Conservation (phyloP, 1,284 basidiomycete genomes). For the Trametes pubescens region DNA sequence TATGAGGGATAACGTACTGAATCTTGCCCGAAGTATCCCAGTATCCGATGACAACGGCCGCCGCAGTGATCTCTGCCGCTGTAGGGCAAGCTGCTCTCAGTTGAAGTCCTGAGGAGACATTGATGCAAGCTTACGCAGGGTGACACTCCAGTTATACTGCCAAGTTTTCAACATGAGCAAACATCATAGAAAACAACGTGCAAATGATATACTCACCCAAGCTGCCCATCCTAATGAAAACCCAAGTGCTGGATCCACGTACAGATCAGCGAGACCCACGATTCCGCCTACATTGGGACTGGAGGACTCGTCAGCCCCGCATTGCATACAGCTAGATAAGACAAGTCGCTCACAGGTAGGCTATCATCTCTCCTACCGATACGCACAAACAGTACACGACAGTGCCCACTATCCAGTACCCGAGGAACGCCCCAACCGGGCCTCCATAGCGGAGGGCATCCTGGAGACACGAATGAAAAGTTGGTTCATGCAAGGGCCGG, state of each 20-base stretch:
- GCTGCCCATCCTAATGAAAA: constrained; percentile 45
- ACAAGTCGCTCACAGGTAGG: constrained; percentile 37
- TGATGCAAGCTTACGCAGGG: constrained; percentile 35
- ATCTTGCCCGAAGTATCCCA: constrained; percentile 32
- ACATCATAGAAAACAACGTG: not conserved
- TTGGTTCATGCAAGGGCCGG: not conserved
- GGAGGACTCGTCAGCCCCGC: constrained; percentile 37
- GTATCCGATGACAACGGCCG: constrained; percentile 35
- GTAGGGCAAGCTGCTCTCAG: not conserved
- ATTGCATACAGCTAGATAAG: not conserved
- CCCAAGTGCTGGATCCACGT: constrained; percentile 41
- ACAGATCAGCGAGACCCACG: constrained; percentile 70
- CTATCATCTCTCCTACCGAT: constrained; percentile 45
- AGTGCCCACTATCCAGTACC: constrained; percentile 62
- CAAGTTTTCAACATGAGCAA: not conserved
- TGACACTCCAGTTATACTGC: constrained; percentile 45
- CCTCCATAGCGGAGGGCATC: constrained; percentile 66
- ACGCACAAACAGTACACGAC: constrained; percentile 51
- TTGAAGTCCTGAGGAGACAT: not conserved
- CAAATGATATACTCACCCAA: constrained; percentile 35
- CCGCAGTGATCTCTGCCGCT: constrained; percentile 44
- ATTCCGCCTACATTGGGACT: constrained; percentile 85
- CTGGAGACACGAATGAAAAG: constrained; percentile 50
- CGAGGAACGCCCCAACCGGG: constrained; percentile 68
- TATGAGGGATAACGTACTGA: constrained; percentile 27